Evolutionary conservation across 2,329 filamentous ascomycete genomes (phyloP), one percentile per base, ranked within the genome.

Genomic region (Pezicula radicicola): DNA sequence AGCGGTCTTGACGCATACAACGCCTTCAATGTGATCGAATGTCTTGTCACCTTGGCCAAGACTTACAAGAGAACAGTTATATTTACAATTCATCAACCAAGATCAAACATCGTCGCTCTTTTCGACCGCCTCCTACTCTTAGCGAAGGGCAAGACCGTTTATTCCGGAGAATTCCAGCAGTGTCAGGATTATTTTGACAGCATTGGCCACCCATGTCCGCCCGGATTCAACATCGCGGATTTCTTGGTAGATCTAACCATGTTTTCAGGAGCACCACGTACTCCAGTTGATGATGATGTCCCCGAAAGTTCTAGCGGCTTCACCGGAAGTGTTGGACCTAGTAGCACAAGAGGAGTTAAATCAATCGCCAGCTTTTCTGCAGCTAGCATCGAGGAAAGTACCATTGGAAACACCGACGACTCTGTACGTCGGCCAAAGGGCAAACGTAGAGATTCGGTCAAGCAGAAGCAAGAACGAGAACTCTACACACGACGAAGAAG

Each of bases 151-250:
- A 87, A 87, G 62, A 88, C 90, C 1, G 94, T 99, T 7, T 99
- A 95, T 69, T 97, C 94, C 3, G 94, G 94, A 0, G 89, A 91
- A 1, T 96, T 97, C 67, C 76, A 82, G 1, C 85, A 85, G 58
- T 99, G 94, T 66, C 94, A 99, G 68, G 76, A 83, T 18, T 99
- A 97, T 67, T 99, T 99, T 63, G 91, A 97, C 65, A 80, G 84
- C 44, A 86, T 96, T 55, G 95, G 94, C 41, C 99, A 97, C 68
- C 78, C 88, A 46, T 99, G 95, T 65, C 94, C 94, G 10, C 88
- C 92, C 21, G 95, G 95, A 2, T 99, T 97, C 80, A 99, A 99
- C 65, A 97, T 99, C 70, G 94, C 94, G 4, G 94, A 99, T 68
- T 99, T 97, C 66, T 81, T 99, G 5, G 92, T 99, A 28, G 94